A percentile compares a stretch with the other conserved stretches of the same genome.
These are phyloP conservation scores for Gilbertella persicaria DNA, from an alignment of 371 early-diverging fungal species.

Conservation along the genomic window DNA sequence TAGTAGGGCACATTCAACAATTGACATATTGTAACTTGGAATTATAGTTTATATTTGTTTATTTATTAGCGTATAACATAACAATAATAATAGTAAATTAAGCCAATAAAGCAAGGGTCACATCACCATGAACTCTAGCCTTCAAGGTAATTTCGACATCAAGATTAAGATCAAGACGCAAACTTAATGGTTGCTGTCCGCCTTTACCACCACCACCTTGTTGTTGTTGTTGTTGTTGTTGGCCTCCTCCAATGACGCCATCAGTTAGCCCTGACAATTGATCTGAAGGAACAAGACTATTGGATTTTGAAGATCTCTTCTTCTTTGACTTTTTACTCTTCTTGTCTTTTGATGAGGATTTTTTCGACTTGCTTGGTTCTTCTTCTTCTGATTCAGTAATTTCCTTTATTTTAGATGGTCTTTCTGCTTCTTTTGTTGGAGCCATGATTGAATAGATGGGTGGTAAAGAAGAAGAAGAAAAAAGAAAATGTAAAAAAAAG, in stretches of 20 bases:
- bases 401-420: constrained; percentile 7
- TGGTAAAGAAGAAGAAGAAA: neutral
- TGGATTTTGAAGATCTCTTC: constrained; percentile 17
- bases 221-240: constrained; percentile 8
- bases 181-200: constrained; percentile 22
- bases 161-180: constrained; percentile 34
- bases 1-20: no score
- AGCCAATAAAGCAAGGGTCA: constrained; percentile 32
- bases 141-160: constrained; percentile 39
- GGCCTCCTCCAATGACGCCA: constrained; percentile 6
- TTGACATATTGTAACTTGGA: no score
- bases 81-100: constrained; percentile 4
- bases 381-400: constrained; percentile 12
- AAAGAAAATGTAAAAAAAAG: neutral
- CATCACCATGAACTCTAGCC: constrained; percentile 36
- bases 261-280: constrained; percentile 1
- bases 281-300: constrained; percentile 16
- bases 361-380: constrained; percentile 8
- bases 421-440: constrained; percentile 22
- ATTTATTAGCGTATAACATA: neutral
- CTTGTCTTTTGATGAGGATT: constrained; percentile 15
- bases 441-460: constrained; percentile 9
- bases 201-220: constrained; percentile 13
- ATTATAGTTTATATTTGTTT: neutral
- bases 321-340: constrained; percentile 21